A percentile compares a stretch with the other conserved stretches of the same genome.
phyloP scores from a whole-genome alignment of 2,329 filamentous ascomycete species.

The Aspergillus felis region DNA sequence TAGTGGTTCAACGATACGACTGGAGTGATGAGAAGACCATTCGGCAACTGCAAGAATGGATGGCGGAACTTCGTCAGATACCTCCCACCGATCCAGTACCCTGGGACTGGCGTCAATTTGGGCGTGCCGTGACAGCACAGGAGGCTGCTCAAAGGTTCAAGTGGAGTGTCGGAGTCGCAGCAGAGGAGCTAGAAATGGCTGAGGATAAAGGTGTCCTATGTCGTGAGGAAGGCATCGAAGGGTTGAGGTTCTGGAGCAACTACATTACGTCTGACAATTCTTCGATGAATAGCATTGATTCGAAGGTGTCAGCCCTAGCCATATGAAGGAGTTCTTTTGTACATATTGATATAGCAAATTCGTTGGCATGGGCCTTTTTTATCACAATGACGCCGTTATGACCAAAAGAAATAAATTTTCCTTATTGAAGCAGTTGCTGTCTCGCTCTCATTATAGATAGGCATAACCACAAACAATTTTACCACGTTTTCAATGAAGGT shows the following conservation, averaged over 20 bases:
- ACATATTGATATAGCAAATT: not conserved
- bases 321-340: not conserved
- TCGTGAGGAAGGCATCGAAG: constrained; percentile 87
- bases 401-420: not conserved
- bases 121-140: constrained; percentile 81
- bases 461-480: not conserved
- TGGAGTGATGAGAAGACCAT: constrained; percentile 89
- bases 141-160: constrained; percentile 86
- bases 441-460: not conserved
- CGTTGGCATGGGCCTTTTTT: not conserved
- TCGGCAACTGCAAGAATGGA: constrained; percentile 69
- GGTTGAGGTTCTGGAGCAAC: constrained; percentile 91
- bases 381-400: not conserved
- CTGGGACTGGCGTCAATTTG: constrained; percentile 76
- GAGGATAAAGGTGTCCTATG: constrained; percentile 86
- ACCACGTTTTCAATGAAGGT: not conserved
- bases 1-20: constrained; percentile 85
- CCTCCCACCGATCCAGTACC: constrained; percentile 60
- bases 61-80: constrained; percentile 66
- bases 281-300: not conserved
- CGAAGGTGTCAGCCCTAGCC: not conserved
- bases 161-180: constrained; percentile 95
- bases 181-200: constrained; percentile 94
- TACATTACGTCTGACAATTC: constrained; percentile 29
- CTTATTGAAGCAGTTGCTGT: not conserved